Conservation (phyloP, 176 grass and related monocot species). For the Paspalum vaginatum region DNA sequence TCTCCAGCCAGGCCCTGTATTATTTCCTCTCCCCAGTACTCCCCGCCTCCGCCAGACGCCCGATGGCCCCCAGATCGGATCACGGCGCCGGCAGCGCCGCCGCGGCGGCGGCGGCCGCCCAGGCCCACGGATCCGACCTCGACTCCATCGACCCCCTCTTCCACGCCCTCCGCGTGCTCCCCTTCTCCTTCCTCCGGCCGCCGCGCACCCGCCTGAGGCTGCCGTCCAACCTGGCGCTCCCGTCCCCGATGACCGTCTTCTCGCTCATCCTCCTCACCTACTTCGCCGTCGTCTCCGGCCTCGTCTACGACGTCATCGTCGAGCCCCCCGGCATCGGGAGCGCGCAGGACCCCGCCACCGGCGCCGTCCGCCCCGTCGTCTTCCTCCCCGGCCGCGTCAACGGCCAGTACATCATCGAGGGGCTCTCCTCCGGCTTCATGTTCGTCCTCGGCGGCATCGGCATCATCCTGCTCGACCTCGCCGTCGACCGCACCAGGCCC, state of each 20-base stretch:
- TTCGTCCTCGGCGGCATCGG: conserved; percentile 87
- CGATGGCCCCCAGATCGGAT: conserved; percentile 61
- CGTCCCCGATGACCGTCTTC: conserved; percentile 82
- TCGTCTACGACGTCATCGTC: conserved; percentile 95
- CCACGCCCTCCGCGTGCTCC: conserved; percentile 63
- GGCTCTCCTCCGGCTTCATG: conserved; percentile 98
- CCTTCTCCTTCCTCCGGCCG: conserved; percentile 81
- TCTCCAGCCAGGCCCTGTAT: background rate
- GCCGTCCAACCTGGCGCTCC: conserved; percentile 75
- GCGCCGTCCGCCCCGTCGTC: conserved; percentile 84
- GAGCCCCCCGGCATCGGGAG: conserved; percentile 92
- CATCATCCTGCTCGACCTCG: conserved; percentile 85
- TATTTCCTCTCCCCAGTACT: background rate
- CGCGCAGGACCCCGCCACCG: conserved; percentile 72
- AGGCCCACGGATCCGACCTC: conserved; percentile 42
- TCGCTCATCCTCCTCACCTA: conserved; percentile 88
- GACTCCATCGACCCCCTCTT: conserved; percentile 76
- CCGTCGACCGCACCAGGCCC: conserved; percentile 71
- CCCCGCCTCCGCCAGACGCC: background rate
- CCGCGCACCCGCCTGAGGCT: conserved; percentile 89
- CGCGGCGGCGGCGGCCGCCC: background rate
- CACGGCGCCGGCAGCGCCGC: conserved; percentile 35
- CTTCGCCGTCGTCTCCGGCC: conserved; percentile 88
- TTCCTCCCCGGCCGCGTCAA: conserved; percentile 91
- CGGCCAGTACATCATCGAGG: conserved; percentile 98